These are phyloP conservation scores for Xylaria cubensis DNA, from an alignment of 495 filamentous ascomycete genomes.

Conservation along the genomic window DNA sequence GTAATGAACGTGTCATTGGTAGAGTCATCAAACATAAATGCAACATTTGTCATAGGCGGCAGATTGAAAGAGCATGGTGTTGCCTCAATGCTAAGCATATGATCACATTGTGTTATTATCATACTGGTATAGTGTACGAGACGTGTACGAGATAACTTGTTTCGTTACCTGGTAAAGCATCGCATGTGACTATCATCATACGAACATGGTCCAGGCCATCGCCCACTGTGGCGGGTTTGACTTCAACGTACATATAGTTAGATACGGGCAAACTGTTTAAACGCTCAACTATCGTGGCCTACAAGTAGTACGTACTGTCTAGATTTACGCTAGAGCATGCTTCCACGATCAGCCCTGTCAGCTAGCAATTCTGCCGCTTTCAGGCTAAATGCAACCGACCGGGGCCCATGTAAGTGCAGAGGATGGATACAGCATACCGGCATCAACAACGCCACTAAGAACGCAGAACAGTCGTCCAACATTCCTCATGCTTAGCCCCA, in stretches of 20 bases:
- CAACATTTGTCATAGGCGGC: neutral
- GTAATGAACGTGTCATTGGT: neutral
- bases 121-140: neutral
- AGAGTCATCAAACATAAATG: too few relatives aligned
- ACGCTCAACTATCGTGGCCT: neutral
- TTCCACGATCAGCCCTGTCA: slow-evolving; percentile 22
- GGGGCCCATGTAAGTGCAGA: slow-evolving; percentile 10
- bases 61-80: neutral
- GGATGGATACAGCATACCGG: neutral
- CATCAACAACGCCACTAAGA: slow-evolving; percentile 2
- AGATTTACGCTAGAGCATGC: slow-evolving; percentile 16
- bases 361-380: slow-evolving; percentile 28
- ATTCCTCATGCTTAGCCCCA: neutral
- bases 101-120: neutral
- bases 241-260: neutral
- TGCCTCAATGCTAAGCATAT: neutral
- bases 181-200: slow-evolving; percentile 4
- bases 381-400: slow-evolving; percentile 27
- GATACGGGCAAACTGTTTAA: neutral
- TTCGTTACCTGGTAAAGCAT: neutral
- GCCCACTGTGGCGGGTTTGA: slow-evolving; percentile 12
- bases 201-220: slow-evolving; percentile 1
- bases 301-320: neutral
- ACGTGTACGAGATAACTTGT: neutral
- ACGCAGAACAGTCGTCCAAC: neutral